phyloP scores from a whole-genome alignment of 306 rosid genomes.

The Glycine soja region DNA sequence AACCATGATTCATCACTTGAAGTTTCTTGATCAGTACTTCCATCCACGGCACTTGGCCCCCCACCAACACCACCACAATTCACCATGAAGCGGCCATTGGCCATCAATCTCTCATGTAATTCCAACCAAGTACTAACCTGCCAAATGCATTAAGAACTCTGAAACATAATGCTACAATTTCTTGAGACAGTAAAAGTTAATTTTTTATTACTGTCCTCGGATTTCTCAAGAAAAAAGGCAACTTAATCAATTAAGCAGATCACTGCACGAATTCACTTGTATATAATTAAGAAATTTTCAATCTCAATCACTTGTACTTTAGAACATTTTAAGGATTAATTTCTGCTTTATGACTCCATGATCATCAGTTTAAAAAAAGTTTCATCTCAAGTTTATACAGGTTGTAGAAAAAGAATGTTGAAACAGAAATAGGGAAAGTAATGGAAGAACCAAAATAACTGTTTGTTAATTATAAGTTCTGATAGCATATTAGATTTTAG shows the following conservation, averaged over 20 bases:
- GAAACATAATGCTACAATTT: constrained; percentile 22
- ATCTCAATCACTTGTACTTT: not conserved
- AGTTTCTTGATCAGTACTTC: constrained; percentile 31
- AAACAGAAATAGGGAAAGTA: constrained; percentile 20
- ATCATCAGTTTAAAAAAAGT: constrained; percentile 9
- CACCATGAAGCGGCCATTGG: constrained; percentile 86
- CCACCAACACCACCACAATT: constrained; percentile 84
- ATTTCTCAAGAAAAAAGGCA: constrained; percentile 8
- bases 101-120: constrained; percentile 66
- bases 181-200: constrained; percentile 4
- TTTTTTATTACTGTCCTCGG: not conserved
- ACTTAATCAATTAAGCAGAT: constrained; percentile 1
- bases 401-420: constrained; percentile 3
- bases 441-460: not conserved
- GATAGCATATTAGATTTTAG: no score
- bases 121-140: constrained; percentile 83
- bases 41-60: constrained; percentile 49
- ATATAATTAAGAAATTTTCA: not conserved
- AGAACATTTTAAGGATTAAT: not conserved
- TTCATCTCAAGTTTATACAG: not conserved
- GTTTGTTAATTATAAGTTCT: not conserved
- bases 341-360: not conserved
- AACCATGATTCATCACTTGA: constrained; percentile 61
- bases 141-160: constrained; percentile 23
- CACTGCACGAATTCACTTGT: not conserved